Evolutionary conservation across 176 grass and related monocot species (phyloP).

Genomic region (Miscanthus lutarioriparius): DNA sequence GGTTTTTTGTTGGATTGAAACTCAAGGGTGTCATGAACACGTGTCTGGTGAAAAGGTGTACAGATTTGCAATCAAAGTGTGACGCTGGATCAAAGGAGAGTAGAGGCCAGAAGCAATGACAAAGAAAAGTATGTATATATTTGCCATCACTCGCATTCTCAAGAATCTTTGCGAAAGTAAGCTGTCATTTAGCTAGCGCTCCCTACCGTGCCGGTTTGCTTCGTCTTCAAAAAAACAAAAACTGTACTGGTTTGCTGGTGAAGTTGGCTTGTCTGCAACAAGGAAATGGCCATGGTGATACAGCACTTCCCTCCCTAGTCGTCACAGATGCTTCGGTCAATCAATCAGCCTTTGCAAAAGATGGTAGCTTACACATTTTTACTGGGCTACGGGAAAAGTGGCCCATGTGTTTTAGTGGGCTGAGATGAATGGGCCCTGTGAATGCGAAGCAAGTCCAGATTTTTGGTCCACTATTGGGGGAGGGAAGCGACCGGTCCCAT

Average conservation of each 20-base stretch:
- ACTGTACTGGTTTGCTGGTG: background rate
- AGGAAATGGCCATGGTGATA: background rate
- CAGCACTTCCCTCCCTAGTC: background rate
- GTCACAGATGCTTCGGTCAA: background rate
- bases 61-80: constrained; percentile 30
- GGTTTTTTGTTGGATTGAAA: background rate
- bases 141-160: constrained; percentile 42
- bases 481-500: background rate
- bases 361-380: background rate
- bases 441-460: background rate
- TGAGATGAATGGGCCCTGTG: background rate
- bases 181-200: constrained; percentile 24
- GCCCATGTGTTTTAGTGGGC: background rate
- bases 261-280: background rate
- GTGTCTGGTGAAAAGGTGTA: background rate
- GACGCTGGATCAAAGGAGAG: constrained; percentile 27
- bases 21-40: background rate
- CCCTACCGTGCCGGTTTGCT: constrained; percentile 7
- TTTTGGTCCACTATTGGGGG: background rate
- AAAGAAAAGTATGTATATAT: constrained; percentile 25
- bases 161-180: constrained; percentile 26
- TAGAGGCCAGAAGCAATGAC: constrained; percentile 1
- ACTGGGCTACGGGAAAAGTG: background rate
- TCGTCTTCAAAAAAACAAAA: background rate
- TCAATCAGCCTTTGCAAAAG: background rate